Evolutionary conservation across 2,329 filamentous ascomycete genomes (phyloP).

Genomic region (Penicillium sp.): DNA sequence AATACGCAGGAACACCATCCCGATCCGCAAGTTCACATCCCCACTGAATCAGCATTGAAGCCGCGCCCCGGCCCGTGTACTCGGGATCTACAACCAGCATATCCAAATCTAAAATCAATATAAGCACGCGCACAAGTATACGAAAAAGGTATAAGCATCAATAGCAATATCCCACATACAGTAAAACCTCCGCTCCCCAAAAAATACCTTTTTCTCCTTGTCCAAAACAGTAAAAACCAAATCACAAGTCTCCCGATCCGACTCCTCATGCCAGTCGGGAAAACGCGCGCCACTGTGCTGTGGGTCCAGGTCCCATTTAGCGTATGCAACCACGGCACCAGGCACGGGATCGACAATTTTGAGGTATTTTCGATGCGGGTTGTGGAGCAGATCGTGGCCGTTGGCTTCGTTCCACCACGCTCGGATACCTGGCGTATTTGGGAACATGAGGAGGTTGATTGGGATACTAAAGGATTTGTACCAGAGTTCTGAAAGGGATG

Average conservation of each 20-base stretch:
- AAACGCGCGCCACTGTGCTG: constrained; percentile 23
- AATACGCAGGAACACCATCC: constrained; percentile 33
- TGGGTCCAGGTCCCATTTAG: constrained; percentile 26
- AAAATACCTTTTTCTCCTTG: constrained; percentile 12
- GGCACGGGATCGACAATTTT: constrained; percentile 5
- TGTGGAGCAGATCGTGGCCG: constrained; percentile 16
- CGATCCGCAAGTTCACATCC: constrained; percentile 36
- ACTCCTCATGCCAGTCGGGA: constrained; percentile 26
- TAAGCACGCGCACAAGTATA: background rate
- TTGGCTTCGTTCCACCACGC: constrained; percentile 25
- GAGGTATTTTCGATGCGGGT: background rate
- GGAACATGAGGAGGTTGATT: constrained; percentile 21
- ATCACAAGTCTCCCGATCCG: constrained; percentile 13
- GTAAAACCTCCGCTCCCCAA: constrained; percentile 20
- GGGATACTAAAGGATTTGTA: constrained; percentile 23
- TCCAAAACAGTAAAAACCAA: constrained; percentile 17
- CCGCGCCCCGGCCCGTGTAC: constrained; percentile 41
- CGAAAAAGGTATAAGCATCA: too few relatives aligned
- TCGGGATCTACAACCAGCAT: constrained; percentile 36
- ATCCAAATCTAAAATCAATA: constrained; percentile 7
- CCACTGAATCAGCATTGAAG: constrained; percentile 36
- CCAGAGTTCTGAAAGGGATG: constrained; percentile 21
- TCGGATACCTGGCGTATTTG: constrained; percentile 26
- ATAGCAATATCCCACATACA: constrained; percentile 15
- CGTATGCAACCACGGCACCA: constrained; percentile 22